A percentile compares a stretch with the other conserved stretches of the same genome.
Evolutionary conservation across 2,329 filamentous ascomycete genomes (phyloP).

Genomic region (Zopfia rhizophila): DNA sequence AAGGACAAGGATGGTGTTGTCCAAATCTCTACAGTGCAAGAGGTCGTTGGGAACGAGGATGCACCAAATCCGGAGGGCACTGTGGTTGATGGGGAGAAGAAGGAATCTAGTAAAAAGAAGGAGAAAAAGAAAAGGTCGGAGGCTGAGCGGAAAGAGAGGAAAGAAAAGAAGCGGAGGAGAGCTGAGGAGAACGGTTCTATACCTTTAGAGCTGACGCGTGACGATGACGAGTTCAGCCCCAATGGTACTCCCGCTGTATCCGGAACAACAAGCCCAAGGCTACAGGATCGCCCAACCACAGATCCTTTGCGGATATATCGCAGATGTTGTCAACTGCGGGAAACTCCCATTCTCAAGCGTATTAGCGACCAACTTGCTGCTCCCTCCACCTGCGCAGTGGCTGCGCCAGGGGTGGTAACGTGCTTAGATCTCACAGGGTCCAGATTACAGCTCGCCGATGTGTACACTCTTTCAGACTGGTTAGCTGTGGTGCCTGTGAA

Average conservation of each 20-base stretch:
- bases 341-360: slow-evolving; percentile 90
- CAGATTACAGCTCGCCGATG: slow-evolving; percentile 82
- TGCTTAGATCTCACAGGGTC: slow-evolving; percentile 88
- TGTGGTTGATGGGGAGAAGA: slow-evolving; percentile 45
- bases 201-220: slow-evolving; percentile 82
- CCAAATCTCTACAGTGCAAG: slow-evolving; percentile 37
- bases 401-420: slow-evolving; percentile 78
- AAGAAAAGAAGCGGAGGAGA: slow-evolving; percentile 85
- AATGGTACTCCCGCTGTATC: slow-evolving; percentile 30
- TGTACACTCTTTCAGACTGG: slow-evolving; percentile 91
- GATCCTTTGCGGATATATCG: slow-evolving; percentile 94
- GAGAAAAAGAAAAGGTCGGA: slow-evolving; percentile 97
- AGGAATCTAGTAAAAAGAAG: slow-evolving; percentile 74
- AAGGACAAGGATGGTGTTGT: slow-evolving; percentile 63
- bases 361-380: slow-evolving; percentile 88
- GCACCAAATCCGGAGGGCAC: slow-evolving; percentile 53
- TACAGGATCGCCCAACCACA: slow-evolving; percentile 79
- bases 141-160: slow-evolving; percentile 89
- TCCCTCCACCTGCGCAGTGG: slow-evolving; percentile 70
- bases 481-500: slow-evolving; percentile 91
- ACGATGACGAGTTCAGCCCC: slow-evolving; percentile 59
- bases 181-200: slow-evolving; percentile 89
- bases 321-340: slow-evolving; percentile 90
- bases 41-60: slow-evolving; percentile 55
- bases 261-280: slow-evolving; percentile 53